Percentiles rank a stretch among this genome's conserved stretches.
Evolutionary conservation across 2,329 filamentous ascomycete species (phyloP).

Genomic region (Fusarium devonianum): DNA sequence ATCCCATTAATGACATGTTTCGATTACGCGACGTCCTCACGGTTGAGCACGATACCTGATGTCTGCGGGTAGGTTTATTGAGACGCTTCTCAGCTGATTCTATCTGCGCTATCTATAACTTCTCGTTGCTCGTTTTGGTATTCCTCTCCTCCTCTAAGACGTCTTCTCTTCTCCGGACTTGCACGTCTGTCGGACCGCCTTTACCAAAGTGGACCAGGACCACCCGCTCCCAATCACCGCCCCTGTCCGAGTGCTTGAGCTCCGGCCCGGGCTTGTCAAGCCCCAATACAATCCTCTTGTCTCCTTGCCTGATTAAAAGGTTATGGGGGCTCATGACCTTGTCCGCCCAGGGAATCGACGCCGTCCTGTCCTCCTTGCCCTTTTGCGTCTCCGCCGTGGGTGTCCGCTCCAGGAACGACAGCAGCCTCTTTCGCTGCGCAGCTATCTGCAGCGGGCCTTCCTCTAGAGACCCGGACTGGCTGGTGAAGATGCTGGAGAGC

Average conservation of each 20-base stretch:
- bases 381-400: slow-evolving; percentile 53
- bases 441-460: slow-evolving; percentile 48
- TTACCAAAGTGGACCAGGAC: slow-evolving; percentile 62
- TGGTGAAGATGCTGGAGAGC: slow-evolving; percentile 60
- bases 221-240: slow-evolving; percentile 66
- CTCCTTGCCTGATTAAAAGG: slow-evolving; percentile 53
- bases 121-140: slow-evolving; percentile 35
- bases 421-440: slow-evolving; percentile 59
- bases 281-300: slow-evolving; percentile 59
- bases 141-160: slow-evolving; percentile 56
- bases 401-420: slow-evolving; percentile 58
- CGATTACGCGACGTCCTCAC: too few species aligned
- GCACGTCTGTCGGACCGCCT: slow-evolving; percentile 60
- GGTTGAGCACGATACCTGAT: too few species aligned
- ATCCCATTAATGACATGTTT: not conserved
- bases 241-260: slow-evolving; percentile 54
- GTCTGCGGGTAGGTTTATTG: too few species aligned
- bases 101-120: slow-evolving; percentile 37
- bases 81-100: too few species aligned
- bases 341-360: slow-evolving; percentile 62
- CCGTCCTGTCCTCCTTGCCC: slow-evolving; percentile 51
- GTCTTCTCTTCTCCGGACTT: slow-evolving; percentile 60
- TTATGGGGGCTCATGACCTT: slow-evolving; percentile 67
- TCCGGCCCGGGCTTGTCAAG: slow-evolving; percentile 67
- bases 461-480: slow-evolving; percentile 41